Conservation (phyloP, 305 asterid genomes). For the Stenogyne calaminthoides region DNA sequence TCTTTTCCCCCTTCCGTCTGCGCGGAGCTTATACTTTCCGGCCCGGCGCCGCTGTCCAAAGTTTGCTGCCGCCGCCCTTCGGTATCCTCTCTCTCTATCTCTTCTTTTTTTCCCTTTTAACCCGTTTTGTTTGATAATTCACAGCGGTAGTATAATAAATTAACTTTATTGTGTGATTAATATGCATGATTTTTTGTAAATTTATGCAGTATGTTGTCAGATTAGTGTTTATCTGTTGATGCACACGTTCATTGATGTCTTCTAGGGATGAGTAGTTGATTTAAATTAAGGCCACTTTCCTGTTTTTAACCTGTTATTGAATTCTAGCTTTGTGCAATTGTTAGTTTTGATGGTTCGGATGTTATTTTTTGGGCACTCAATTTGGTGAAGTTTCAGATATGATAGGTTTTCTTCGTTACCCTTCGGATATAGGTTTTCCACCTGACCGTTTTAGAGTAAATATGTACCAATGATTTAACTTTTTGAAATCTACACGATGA, state of each 20-base stretch:
- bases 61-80: too few relatives aligned
- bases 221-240: neutral
- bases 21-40: too few relatives aligned
- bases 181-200: neutral
- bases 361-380: neutral
- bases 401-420: neutral
- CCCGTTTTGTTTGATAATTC: too few relatives aligned
- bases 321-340: neutral
- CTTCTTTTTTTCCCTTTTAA: too few relatives aligned
- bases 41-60: too few relatives aligned
- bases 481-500: neutral
- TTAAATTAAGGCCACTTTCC: neutral
- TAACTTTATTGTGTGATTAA: too few relatives aligned
- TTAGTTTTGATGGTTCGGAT: neutral
- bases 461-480: neutral
- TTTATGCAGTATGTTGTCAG: neutral
- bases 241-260: neutral
- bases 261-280: neutral
- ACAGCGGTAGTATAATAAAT: too few relatives aligned
- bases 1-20: too few relatives aligned
- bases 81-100: too few relatives aligned
- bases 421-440: neutral
- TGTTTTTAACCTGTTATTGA: neutral
- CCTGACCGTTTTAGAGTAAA: neutral
- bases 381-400: neutral